These are phyloP conservation scores for Phialophora tarda DNA, from an alignment of 2,329 filamentous ascomycete genomes.

Conservation along the genomic window DNA sequence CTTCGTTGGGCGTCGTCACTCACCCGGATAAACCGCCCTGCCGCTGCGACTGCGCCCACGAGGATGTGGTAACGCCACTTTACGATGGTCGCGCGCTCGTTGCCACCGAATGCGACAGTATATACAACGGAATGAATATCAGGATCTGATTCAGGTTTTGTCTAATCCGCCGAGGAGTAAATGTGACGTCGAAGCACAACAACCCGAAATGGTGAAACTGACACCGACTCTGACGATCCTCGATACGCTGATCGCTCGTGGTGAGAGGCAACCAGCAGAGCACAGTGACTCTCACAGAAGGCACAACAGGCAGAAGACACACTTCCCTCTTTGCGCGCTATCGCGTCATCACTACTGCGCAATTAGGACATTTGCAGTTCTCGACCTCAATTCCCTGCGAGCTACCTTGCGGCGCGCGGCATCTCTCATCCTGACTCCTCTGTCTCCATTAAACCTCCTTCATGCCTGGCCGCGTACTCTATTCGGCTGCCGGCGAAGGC, in stretches of 20 bases:
- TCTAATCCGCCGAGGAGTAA: not conserved
- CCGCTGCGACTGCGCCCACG: constrained; percentile 19
- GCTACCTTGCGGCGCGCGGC: not conserved
- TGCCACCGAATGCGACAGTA: not conserved
- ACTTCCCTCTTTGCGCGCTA: not conserved
- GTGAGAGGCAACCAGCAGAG: constrained; percentile 20
- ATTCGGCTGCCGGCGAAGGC: not conserved
- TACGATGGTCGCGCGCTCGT: not conserved
- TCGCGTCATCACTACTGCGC: not conserved
- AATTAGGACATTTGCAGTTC: not conserved
- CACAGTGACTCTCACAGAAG: not conserved
- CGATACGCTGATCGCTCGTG: constrained; percentile 10
- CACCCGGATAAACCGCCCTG: constrained; percentile 1
- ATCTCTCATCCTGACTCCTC: not conserved
- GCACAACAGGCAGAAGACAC: not conserved
- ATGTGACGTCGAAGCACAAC: constrained; percentile 15
- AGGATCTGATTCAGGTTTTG: constrained; percentile 5
- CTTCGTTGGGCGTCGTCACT: not conserved
- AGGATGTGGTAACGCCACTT: constrained; percentile 1
- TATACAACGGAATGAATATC: constrained; percentile 1
- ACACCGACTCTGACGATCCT: constrained; percentile 14
- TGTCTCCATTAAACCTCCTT: not conserved
- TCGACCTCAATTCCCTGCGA: not conserved
- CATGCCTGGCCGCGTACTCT: not conserved
- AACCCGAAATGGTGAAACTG: constrained; percentile 18